phyloP scores from a whole-genome alignment of 345 rosid genomes.

The Salix suchowensis region DNA sequence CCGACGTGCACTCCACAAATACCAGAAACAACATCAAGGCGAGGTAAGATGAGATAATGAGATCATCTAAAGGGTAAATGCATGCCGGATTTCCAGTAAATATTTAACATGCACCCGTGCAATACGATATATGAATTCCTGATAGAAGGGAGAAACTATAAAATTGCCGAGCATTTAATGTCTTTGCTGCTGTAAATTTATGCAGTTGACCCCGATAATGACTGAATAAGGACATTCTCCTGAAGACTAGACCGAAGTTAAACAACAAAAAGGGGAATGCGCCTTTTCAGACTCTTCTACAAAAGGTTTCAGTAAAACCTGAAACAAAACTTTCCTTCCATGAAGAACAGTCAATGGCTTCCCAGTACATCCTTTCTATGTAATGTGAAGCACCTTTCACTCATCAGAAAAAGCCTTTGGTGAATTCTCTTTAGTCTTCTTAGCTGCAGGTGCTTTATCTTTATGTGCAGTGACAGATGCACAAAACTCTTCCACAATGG shows the following conservation, averaged over 20 bases:
- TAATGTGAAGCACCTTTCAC: conserved; percentile 3
- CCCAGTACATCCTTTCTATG: not conserved
- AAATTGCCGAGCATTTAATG: conserved; percentile 15
- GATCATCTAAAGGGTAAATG: not conserved
- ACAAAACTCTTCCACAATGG: conserved; percentile 62
- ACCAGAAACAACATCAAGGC: not conserved
- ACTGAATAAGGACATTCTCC: conserved; percentile 19
- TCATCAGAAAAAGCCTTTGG: conserved; percentile 39
- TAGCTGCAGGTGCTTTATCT: conserved; percentile 31
- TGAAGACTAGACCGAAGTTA: conserved; percentile 19
- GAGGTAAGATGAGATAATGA: not conserved
- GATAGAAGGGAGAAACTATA: conserved; percentile 12
- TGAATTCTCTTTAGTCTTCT: conserved; percentile 86
- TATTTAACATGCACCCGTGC: conserved; percentile 7
- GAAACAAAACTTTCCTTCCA: conserved; percentile 3
- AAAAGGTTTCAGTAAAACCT: conserved; percentile 11
- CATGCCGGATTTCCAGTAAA: not conserved
- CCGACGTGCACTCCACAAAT: not conserved
- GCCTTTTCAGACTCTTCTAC: conserved; percentile 29
- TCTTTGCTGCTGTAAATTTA: conserved; percentile 16
- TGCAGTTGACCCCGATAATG: conserved; percentile 10
- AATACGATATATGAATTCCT: conserved; percentile 13
- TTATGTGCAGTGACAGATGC: conserved; percentile 50
- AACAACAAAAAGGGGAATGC: conserved; percentile 20
- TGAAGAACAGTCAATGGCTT: not conserved